Evolutionary conservation across 257 asterid genomes (phyloP), one percentile per base, ranked within the genome.

Genomic region (Solanum medicagineum): DNA sequence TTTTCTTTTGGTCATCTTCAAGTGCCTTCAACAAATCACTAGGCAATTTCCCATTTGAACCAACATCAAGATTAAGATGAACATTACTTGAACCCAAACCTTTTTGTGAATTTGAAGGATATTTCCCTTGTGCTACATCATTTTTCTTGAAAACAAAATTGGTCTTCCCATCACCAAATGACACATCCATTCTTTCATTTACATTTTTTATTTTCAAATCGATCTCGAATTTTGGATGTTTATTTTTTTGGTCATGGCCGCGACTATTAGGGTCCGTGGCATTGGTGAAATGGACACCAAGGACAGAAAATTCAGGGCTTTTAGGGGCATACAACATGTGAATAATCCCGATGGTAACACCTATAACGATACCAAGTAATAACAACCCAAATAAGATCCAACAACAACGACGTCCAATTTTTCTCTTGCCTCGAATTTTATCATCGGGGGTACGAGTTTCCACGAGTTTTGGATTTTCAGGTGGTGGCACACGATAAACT

Each of bases 401-500:
- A 49, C 86, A 88, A 69, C 83, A 89, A 13, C 86, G 75, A 13
- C 87, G 80, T 13, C 40, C 84, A 8, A 24, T 65, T 45, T 20
- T 24, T 14, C 8, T 82, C 40, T 81, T 85, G 0, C 75, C 54
- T 22, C 81, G 63, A 0, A 24, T 13, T 2, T 32, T 68, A 68
- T 32, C 47, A 19, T 47, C 66, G 1, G 85, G 87, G 1, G 66
- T 87, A 49, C 85, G 89, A 56, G 77, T 55, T 85, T 93, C 93
- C 3, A 90, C 86, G 20, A 93, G 88, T 75, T 26, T 85, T 55
- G 98, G 97, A 86, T 96, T 90, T 53, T 96, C 97, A 1, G 97
- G 93, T 0, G 98, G 97, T 65, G 73, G 44, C n/a, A 66, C 83
- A 40, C 98, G 97, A 88, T 93, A 93, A 73, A 96, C 90, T 83